Conservation (phyloP, 768 basidiomycete species). For the Boletus sp. region DNA sequence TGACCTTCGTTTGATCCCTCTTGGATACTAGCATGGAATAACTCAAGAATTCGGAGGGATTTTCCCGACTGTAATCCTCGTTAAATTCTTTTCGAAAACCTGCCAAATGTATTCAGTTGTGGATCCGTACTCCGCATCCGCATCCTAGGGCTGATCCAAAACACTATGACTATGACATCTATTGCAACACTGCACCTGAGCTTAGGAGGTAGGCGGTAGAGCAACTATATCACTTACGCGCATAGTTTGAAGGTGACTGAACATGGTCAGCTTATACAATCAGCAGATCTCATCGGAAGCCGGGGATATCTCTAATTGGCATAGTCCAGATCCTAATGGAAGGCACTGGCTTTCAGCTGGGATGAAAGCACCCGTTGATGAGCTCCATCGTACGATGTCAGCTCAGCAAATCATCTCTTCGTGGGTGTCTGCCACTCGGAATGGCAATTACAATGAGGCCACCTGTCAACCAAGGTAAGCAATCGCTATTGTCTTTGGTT, state of each 20-base stretch:
- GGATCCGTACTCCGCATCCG: background rate
- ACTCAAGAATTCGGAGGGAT: background rate
- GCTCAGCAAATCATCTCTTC: background rate
- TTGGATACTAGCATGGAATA: background rate
- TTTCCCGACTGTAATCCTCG: background rate
- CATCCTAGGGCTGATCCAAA: background rate
- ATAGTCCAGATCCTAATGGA: conserved; percentile 7
- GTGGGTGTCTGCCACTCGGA: conserved; percentile 3
- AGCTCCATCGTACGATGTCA: conserved; percentile 5
- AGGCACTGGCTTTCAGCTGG: background rate
- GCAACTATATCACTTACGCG: background rate
- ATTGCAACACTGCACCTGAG: background rate
- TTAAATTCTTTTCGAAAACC: background rate
- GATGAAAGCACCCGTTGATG: background rate
- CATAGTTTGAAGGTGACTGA: background rate
- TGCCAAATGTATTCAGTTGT: background rate
- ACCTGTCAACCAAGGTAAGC: conserved; percentile 19
- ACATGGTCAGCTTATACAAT: background rate
- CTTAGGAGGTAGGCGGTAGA: background rate
- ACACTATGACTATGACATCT: background rate
- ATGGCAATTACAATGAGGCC: conserved; percentile 12
- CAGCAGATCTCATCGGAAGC: background rate
- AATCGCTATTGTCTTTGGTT: conserved; percentile 16
- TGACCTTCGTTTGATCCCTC: conserved; percentile 2
- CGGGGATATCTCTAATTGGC: background rate